A percentile compares a stretch with the other conserved stretches of the same genome.
phyloP scores from a whole-genome alignment of 2,329 filamentous ascomycete species.

The Mycosphaerella arachidis region DNA sequence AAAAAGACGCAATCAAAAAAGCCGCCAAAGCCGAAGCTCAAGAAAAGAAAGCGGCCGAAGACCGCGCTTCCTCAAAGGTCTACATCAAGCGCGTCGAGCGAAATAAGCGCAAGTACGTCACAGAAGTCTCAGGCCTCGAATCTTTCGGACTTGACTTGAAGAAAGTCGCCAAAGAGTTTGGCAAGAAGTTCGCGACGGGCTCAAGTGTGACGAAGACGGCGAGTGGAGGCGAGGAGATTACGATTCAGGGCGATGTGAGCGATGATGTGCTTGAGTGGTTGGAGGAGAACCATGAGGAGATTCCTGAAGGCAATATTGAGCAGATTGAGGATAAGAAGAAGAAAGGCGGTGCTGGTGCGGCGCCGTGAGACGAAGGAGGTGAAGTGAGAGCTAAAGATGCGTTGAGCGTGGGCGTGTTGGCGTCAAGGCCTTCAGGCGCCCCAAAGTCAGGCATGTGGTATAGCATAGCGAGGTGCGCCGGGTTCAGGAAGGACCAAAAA shows the following conservation, averaged over 20 bases:
- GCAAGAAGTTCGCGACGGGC: slow-evolving; percentile 97
- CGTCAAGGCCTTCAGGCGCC: too few relatives aligned
- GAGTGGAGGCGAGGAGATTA: slow-evolving; percentile 83
- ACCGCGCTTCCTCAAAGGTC: slow-evolving; percentile 75
- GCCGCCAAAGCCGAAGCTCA: slow-evolving; percentile 86
- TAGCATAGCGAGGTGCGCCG: too few relatives aligned
- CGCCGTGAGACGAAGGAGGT: too few relatives aligned
- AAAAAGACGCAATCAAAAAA: slow-evolving; percentile 96
- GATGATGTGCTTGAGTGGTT: slow-evolving; percentile 92
- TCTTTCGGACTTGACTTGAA: slow-evolving; percentile 89
- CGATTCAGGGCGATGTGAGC: slow-evolving; percentile 93
- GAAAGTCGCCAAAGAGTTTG: slow-evolving; percentile 74
- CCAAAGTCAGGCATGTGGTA: too few relatives aligned
- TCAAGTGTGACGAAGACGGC: slow-evolving; percentile 80
- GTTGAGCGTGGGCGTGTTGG: too few relatives aligned
- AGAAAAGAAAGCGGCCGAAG: slow-evolving; percentile 77
- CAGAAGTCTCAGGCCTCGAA: slow-evolving; percentile 84
- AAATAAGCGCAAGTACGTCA: slow-evolving; percentile 97
- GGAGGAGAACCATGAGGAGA: slow-evolving; percentile 78
- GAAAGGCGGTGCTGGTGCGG: slow-evolving; percentile 47
- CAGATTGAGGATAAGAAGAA: slow-evolving; percentile 94
- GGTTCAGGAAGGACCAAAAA: too few relatives aligned
- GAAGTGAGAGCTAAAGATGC: too few relatives aligned
- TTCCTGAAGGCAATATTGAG: slow-evolving; percentile 94
- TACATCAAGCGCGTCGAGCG: slow-evolving; percentile 95